These are phyloP conservation scores for Mesembryanthemum crystallinum DNA, from an alignment of 148 eudicot genomes.

Conservation along the genomic window DNA sequence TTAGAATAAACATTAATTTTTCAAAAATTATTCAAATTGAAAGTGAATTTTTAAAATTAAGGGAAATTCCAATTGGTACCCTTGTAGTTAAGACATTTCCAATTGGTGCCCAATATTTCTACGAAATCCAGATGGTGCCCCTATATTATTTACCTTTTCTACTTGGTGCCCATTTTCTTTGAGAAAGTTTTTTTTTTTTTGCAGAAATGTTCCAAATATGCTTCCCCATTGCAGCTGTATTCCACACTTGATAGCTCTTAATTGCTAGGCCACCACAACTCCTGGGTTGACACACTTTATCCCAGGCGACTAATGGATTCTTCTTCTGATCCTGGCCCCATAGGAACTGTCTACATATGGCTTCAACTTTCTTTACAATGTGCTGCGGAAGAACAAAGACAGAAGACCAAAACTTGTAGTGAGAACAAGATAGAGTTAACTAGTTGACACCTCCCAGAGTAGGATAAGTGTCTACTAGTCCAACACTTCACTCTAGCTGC, in stretches of 20 bases:
- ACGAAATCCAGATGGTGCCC: no score
- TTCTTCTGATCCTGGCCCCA: background rate
- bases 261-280: background rate
- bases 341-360: background rate
- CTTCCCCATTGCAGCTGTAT: background rate
- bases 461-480: background rate
- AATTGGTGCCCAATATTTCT: no score
- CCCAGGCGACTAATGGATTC: no score
- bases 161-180: no score
- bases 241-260: background rate
- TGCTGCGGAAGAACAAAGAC: background rate
- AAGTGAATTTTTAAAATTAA: no score
- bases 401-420: background rate
- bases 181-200: no score
- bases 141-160: no score
- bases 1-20: no score
- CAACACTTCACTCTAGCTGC: background rate
- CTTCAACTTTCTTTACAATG: background rate
- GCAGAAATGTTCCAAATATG: background rate
- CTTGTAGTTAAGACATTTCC: no score
- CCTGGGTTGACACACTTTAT: no score
- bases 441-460: background rate
- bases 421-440: background rate
- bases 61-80: no score
- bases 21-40: no score